Base-by-base conservation (phyloP, 768 basidiomycete species). In the Xanthoconium purpureum region DNA sequence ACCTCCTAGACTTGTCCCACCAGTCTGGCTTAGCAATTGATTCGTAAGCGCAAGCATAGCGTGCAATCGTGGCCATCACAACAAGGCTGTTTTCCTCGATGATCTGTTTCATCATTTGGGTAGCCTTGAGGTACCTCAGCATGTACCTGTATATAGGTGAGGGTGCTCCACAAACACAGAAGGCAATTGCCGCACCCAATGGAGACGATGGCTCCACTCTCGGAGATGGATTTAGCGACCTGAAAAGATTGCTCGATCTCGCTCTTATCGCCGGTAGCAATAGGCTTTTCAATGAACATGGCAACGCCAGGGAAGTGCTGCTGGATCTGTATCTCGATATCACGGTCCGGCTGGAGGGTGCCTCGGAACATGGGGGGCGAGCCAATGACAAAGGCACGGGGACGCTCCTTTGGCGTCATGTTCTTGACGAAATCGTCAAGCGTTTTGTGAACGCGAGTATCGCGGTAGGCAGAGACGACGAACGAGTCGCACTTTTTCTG, bases 91-190 rank as follows among this genome's bases (percentile, higher is more conserved):
- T 98, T 60, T 96, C 93, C 67, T 91, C 79, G 69, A 99, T 90
- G 71, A 98, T 94, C 58, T 88, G 83, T 76, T 96, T 95, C 91
- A 98, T 97, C 82, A 86, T 88, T 74, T 97, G 94, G 20, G 96
- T 92, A 33, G 89, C 94, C 72, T 88, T 89, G 65, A 96, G 80
- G 75, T 96, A 95, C 60, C 94, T 85, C 60, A 97, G 78, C 94
- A 97, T 97, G 70, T 93, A 94, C 56, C 91, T 92, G 58, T 17
- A 36, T 32, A 37, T 14, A 32, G 42, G 39, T 61, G 42, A 47
- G 37, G 48, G 30, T 15, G 28, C 17, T 42, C 43, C 28, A 40
- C 38, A 47, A 49, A 37, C 7, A 37, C 46, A 57, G 24, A 50
- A 37, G 17, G 47, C 1, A 43, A 54, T 48, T 56, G 47, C 54